Conservation (phyloP, 768 basidiomycete genomes). For the Suillus sp. region DNA sequence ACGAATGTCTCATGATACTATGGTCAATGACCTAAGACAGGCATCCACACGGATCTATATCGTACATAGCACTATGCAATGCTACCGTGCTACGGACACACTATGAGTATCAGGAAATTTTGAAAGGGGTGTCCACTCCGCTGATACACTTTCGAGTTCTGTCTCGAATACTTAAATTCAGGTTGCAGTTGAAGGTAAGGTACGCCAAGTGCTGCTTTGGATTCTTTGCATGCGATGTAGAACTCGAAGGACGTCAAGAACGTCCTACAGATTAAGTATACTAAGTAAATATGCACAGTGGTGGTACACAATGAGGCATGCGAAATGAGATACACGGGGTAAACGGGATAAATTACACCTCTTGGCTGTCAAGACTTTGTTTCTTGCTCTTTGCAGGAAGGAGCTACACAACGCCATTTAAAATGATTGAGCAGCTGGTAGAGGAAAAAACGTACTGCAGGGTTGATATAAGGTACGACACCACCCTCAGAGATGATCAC, state of each 20-base stretch:
- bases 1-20: background rate
- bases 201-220: background rate
- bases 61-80: background rate
- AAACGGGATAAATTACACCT: slow-evolving; percentile 27
- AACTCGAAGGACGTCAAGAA: background rate
- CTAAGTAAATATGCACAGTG: slow-evolving; percentile 6
- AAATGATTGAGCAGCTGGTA: background rate
- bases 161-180: background rate
- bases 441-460: slow-evolving; percentile 41
- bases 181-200: no score
- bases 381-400: slow-evolving; percentile 35
- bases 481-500: slow-evolving; percentile 97
- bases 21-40: background rate
- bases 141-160: background rate
- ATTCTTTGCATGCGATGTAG: background rate
- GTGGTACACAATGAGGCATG: slow-evolving; percentile 6
- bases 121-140: background rate
- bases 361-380: slow-evolving; percentile 35
- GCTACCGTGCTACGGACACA: background rate
- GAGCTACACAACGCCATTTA: slow-evolving; percentile 19
- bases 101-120: background rate
- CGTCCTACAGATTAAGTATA: slow-evolving; percentile 7
- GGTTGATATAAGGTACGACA: slow-evolving; percentile 82
- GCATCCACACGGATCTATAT: background rate
- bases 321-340: background rate